phyloP scores from a whole-genome alignment of 2,329 filamentous ascomycete species.

The Paracoccidioides lutzii region DNA sequence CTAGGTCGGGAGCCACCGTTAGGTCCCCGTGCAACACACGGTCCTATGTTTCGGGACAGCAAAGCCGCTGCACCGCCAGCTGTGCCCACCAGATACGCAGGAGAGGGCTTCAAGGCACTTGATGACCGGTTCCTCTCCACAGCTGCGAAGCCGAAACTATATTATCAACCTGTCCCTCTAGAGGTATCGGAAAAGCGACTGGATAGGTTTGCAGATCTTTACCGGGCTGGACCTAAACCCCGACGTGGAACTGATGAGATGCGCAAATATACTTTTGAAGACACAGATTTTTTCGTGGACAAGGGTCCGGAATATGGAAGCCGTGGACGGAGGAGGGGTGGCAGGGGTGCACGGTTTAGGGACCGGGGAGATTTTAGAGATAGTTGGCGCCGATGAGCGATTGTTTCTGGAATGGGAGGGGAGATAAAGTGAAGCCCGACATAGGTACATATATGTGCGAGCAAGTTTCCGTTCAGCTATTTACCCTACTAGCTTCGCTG shows the following conservation, averaged over 20 bases:
- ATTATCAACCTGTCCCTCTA: conserved; percentile 52
- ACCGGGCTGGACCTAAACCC: conserved; percentile 26
- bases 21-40: conserved; percentile 17
- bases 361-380: conserved; percentile 1
- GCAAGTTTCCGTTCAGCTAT: not conserved
- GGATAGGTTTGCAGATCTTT: conserved; percentile 40
- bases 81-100: conserved; percentile 7
- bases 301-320: conserved; percentile 52
- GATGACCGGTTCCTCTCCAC: conserved; percentile 50
- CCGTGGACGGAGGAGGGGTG: conserved; percentile 21
- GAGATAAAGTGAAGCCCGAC: not conserved
- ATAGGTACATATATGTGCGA: not conserved
- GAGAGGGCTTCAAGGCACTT: conserved; percentile 41
- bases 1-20: conserved; percentile 16
- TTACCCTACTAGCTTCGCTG: not conserved
- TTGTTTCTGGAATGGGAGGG: not conserved
- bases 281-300: conserved; percentile 54
- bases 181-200: conserved; percentile 53
- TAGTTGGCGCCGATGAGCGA: conserved; percentile 11
- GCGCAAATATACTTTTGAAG: conserved; percentile 62
- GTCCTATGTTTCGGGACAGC: conserved; percentile 15
- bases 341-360: conserved; percentile 16
- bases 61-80: conserved; percentile 8
- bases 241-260: conserved; percentile 39
- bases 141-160: conserved; percentile 49